These are phyloP conservation scores for Trichoderma sp. DNA, from an alignment of 2,329 filamentous ascomycete genomes.

Conservation along the genomic window DNA sequence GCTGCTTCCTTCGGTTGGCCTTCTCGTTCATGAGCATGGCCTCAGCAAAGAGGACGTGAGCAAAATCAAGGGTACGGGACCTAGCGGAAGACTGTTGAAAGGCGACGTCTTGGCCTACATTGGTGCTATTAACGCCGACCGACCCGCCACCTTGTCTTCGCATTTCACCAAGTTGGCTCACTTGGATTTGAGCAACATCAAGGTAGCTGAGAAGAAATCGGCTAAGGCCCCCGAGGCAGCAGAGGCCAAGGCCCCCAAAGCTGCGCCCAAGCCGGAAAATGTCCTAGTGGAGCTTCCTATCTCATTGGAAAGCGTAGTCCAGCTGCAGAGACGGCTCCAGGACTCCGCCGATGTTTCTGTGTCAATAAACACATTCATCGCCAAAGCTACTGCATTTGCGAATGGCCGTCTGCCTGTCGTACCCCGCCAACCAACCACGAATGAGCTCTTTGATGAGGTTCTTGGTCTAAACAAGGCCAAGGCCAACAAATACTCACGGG, in stretches of 20 bases:
- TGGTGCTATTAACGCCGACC: conserved; percentile 72
- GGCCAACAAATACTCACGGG: conserved; percentile 54
- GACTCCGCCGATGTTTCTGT: conserved; percentile 77
- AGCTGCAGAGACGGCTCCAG: conserved; percentile 80
- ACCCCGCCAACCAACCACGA: conserved; percentile 63
- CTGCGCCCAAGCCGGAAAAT: conserved; percentile 51
- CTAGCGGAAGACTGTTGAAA: conserved; percentile 86
- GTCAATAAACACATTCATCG: conserved; percentile 84
- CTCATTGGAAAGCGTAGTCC: conserved; percentile 76
- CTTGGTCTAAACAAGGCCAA: conserved; percentile 66
- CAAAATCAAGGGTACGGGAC: conserved; percentile 86
- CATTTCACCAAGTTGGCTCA: conserved; percentile 76
- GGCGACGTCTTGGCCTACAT: conserved; percentile 92
- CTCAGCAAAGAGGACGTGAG: conserved; percentile 74
- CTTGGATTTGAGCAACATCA: conserved; percentile 95
- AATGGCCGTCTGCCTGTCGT: conserved; percentile 82
- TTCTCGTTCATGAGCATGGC: conserved; percentile 78
- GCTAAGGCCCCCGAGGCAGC: conserved; percentile 46
- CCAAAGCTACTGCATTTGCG: conserved; percentile 80
- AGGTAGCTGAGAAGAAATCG: conserved; percentile 64
- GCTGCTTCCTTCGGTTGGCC: conserved; percentile 79
- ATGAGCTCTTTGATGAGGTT: conserved; percentile 88
- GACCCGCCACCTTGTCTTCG: conserved; percentile 71
- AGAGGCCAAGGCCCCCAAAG: conserved; percentile 47
- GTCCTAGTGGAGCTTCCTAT: conserved; percentile 72